Evolutionary conservation across 2,329 filamentous ascomycete genomes (phyloP).

Genomic region (Bisporella sp.): DNA sequence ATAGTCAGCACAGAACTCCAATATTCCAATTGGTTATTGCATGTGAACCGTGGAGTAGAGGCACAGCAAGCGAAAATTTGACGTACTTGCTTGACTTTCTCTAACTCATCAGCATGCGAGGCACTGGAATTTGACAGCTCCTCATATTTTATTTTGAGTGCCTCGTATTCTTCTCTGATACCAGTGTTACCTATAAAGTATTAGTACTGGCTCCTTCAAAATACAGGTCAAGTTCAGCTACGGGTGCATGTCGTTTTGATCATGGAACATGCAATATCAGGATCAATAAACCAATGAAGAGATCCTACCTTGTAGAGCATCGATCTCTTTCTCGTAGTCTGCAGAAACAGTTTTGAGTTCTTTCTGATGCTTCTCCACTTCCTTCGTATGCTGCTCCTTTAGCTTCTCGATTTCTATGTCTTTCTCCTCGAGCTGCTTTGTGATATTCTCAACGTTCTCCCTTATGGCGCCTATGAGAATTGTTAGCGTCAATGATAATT

Average conservation of each 20-base stretch:
- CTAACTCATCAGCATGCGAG: conserved; percentile 17
- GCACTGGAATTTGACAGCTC: conserved; percentile 33
- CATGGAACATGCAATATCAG: too few relatives aligned
- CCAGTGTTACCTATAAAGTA: conserved; percentile 44
- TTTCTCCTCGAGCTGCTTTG: conserved; percentile 25
- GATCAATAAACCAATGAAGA: neutral
- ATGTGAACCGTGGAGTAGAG: too few relatives aligned
- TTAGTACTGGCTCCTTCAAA: neutral
- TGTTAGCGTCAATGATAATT: too few relatives aligned
- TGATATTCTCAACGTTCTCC: conserved; percentile 17
- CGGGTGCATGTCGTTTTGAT: too few relatives aligned
- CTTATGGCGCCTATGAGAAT: neutral
- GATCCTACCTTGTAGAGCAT: conserved; percentile 42
- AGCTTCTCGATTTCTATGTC: conserved; percentile 35
- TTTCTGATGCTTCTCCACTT: conserved; percentile 51
- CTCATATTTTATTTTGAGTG: conserved; percentile 49
- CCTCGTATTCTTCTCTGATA: conserved; percentile 57
- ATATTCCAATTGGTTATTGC: too few relatives aligned
- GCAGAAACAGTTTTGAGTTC: conserved; percentile 51
- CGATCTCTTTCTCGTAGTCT: conserved; percentile 60
- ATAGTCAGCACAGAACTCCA: too few relatives aligned
- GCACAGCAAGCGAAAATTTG: too few relatives aligned
- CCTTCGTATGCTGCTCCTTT: conserved; percentile 48
- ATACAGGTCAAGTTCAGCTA: too few relatives aligned
- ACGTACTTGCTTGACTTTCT: conserved; percentile 12